Evolutionary conservation across 805 yeast species (phyloP).

Genomic region (Ogataea nonfermentans): DNA sequence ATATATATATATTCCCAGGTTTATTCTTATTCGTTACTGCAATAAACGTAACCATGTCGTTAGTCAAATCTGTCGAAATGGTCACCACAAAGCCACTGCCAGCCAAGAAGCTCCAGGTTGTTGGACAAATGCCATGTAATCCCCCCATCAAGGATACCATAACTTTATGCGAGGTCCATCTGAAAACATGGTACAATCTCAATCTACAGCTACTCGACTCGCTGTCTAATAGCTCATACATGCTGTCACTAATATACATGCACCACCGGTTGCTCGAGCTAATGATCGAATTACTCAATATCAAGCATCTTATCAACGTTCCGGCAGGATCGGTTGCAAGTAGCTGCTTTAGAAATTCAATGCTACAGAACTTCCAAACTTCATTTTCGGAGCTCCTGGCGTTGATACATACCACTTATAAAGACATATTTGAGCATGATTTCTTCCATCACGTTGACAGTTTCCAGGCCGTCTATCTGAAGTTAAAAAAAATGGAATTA

Average conservation of each 20-base stretch:
- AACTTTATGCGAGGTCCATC: constrained; percentile 10
- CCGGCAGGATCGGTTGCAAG: constrained; percentile 14
- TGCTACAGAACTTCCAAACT: constrained; percentile 8
- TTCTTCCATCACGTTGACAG: constrained; percentile 12
- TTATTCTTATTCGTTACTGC: background rate
- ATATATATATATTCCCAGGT: background rate
- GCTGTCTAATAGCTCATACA: constrained; percentile 11
- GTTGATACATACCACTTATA: constrained; percentile 4
- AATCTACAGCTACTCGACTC: constrained; percentile 17
- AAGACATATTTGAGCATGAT: constrained; percentile 16
- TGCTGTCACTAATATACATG: constrained; percentile 13
- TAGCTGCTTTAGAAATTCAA: constrained; percentile 18
- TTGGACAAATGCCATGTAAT: too few relatives aligned
- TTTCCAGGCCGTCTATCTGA: constrained; percentile 9
- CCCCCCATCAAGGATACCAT: too few relatives aligned
- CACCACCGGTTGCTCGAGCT: constrained; percentile 12
- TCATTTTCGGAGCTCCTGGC: constrained; percentile 1
- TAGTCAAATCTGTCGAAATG: background rate
- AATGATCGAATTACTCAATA: constrained; percentile 13
- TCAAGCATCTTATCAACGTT: constrained; percentile 12
- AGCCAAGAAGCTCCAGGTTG: too few relatives aligned
- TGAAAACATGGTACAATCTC: constrained; percentile 21
- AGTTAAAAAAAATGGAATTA: constrained; percentile 1
- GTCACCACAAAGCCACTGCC: background rate
- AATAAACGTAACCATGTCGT: constrained; percentile 1